These are phyloP conservation scores for Neodidymelliopsis sp. DNA, from an alignment of 2,329 filamentous ascomycete genomes.

Conservation along the genomic window DNA sequence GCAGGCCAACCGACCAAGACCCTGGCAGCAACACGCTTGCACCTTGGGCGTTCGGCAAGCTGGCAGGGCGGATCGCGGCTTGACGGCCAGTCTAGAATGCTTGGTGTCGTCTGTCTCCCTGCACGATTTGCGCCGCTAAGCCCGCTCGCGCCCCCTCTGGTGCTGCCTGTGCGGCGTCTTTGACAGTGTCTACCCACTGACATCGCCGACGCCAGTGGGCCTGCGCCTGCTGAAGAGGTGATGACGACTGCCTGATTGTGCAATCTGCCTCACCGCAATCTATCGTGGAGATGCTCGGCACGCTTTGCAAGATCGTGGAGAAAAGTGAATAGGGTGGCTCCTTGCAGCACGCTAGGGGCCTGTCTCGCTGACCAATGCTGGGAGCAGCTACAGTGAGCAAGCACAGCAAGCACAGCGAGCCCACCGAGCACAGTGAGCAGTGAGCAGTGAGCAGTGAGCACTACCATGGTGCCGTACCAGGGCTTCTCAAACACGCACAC, in stretches of 20 bases:
- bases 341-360: constrained; percentile 15
- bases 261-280: constrained; percentile 9
- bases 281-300: constrained; percentile 19
- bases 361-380: constrained; percentile 7
- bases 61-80: constrained; percentile 11
- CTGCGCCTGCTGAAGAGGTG: constrained; percentile 4
- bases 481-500: constrained; percentile 8
- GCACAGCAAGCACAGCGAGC: no score
- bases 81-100: constrained; percentile 19
- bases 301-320: constrained; percentile 13
- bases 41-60: constrained; percentile 12
- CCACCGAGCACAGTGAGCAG: no score
- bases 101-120: constrained; percentile 7
- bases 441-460: constrained; percentile 2
- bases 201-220: constrained; percentile 7
- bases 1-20: no score
- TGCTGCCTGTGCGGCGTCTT: constrained; percentile 10
- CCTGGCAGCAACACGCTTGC: constrained; percentile 6
- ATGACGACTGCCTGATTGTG: constrained; percentile 16
- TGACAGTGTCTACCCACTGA: constrained; percentile 6
- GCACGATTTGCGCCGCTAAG: constrained; percentile 10
- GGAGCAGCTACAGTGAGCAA: no score
- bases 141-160: no score
- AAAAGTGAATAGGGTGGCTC: constrained; percentile 9
- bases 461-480: constrained; percentile 13